Evolutionary conservation across 306 rosid genomes (phyloP), one percentile per base, ranked within the genome.

Genomic region (Abrus precatorius): DNA sequence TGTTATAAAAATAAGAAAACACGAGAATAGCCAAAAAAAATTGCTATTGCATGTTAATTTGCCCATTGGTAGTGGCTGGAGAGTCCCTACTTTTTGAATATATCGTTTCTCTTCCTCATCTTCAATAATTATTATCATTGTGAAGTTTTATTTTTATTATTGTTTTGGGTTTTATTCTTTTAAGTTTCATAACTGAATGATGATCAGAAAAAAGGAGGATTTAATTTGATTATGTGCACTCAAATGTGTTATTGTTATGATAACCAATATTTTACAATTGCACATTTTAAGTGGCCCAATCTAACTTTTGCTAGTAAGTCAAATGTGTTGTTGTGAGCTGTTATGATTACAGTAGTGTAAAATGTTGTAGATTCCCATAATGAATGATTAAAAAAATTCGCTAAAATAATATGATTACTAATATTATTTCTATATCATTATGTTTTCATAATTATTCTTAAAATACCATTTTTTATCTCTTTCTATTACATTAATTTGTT

Each of bases 51-150:
- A 72, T 71, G 41, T 60, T 44, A 5, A 40, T 34, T 12, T 79
- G 30, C 36, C 49, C 11, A 6, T 10, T 29, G 48, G 49, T 64
- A 47, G 67, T 55, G 75, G 11, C 27, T 13, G 13, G 34, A 48
- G 7, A 28, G 45, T 47, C 70, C 67, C 61, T 65, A 48, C 81
- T 67, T 75, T 70, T 41, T 75, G 36, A 34, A 57, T 44, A 12
- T 63, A 12, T 12, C 6, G n/a, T 56, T 57, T 12, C 44, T 34
- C 36, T 3, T 61, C 69, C 64, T 48, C 72, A 57, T 67, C 69
- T 75, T 56, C 81, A 82, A 75, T 41, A 38, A 55, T 8, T 27
- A 43, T 13, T 29, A 63, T 80, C 50, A 66, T 9, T 66, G 34
- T 64, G 49, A 40, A 40, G 6, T 66, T 43, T 41, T 64, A 41